These are phyloP conservation scores for Helicocarpus griseus DNA, from an alignment of 2,329 filamentous ascomycete genomes.

Conservation along the genomic window DNA sequence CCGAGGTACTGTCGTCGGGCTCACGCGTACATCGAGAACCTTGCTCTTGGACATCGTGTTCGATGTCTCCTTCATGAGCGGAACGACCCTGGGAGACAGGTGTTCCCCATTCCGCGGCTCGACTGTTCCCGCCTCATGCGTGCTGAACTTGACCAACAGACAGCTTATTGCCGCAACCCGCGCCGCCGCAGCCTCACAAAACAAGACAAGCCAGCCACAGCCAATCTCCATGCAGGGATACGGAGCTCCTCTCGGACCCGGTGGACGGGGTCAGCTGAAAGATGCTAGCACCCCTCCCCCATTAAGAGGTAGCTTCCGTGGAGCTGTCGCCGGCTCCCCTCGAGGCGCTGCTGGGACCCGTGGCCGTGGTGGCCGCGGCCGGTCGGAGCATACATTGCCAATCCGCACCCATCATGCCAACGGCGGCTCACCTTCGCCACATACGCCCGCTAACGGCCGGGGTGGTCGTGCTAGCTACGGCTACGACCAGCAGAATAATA, in stretches of 20 bases:
- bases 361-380: constrained; percentile 29
- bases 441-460: constrained; percentile 5
- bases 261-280: constrained; percentile 51
- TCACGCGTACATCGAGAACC: constrained; percentile 76
- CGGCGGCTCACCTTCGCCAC: not conserved
- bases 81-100: constrained; percentile 79
- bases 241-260: constrained; percentile 47
- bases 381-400: constrained; percentile 15
- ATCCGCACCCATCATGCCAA: constrained; percentile 16
- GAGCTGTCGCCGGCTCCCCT: constrained; percentile 41
- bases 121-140: constrained; percentile 77
- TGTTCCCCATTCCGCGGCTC: constrained; percentile 91
- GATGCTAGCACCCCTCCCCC: constrained; percentile 48
- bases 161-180: constrained; percentile 59
- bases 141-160: constrained; percentile 74
- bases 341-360: constrained; percentile 25
- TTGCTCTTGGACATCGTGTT: constrained; percentile 86
- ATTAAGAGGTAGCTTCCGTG: constrained; percentile 50
- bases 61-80: constrained; percentile 93
- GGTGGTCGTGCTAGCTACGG: constrained; percentile 1
- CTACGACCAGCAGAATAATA: constrained; percentile 1
- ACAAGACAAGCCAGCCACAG: constrained; percentile 43
- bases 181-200: constrained; percentile 28
- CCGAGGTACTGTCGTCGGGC: constrained; percentile 85
- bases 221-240: constrained; percentile 47